Evolutionary conservation across 345 rosid genomes (phyloP).

Genomic region (Populus deltoides): DNA sequence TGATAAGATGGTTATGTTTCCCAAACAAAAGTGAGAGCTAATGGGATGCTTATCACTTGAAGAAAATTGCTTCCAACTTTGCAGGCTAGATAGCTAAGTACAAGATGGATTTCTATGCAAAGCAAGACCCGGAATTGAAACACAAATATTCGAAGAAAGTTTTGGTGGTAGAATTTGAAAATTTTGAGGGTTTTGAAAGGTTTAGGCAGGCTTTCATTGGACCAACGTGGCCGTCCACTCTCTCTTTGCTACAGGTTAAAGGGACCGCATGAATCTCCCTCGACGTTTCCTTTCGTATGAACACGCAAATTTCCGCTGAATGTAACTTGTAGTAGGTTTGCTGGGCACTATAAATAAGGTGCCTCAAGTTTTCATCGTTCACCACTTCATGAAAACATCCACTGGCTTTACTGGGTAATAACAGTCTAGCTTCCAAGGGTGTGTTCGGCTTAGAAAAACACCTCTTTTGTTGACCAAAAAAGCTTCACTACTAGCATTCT

Average conservation of each 20-base stretch:
- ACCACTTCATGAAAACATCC: no score
- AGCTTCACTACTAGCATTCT: background rate
- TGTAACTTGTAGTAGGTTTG: no score
- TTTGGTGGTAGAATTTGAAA: background rate
- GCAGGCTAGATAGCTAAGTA: no score
- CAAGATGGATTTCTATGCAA: background rate
- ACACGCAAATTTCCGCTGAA: background rate
- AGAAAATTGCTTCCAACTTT: no score
- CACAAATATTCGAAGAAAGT: background rate
- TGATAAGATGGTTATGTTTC: no score
- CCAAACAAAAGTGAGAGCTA: no score
- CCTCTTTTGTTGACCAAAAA: background rate
- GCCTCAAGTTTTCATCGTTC: no score
- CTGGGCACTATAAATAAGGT: no score
- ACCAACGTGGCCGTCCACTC: background rate
- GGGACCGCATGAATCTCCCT: background rate
- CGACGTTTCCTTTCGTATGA: background rate
- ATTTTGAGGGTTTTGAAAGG: background rate
- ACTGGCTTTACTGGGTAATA: no score
- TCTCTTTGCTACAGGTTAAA: background rate
- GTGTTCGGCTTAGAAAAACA: no score
- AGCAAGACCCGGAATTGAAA: constrained; percentile 12
- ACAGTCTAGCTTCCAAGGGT: no score
- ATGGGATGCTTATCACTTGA: no score
- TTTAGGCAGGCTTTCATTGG: background rate